A percentile compares a stretch with the other conserved stretches of the same genome.
These are phyloP conservation scores for Scutellaria minor DNA, from an alignment of 257 asterid species.

Conservation along the genomic window DNA sequence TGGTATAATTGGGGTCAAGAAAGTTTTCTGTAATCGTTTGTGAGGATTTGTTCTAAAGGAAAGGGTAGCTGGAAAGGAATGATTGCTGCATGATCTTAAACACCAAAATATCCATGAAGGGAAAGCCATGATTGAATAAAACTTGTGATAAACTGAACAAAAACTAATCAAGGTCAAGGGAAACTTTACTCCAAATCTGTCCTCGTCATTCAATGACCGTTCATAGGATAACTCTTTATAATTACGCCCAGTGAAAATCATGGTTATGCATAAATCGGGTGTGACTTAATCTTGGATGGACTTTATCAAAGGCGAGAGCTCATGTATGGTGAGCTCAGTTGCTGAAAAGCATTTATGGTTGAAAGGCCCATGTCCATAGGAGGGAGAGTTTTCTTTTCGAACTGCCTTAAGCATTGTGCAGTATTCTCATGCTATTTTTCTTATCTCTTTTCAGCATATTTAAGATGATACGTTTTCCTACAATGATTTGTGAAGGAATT, in stretches of 20 bases:
- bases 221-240: neutral
- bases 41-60: neutral
- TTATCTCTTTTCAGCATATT: neutral
- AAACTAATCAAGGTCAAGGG: neutral
- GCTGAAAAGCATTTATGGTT: neutral
- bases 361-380: neutral
- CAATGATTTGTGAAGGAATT: constrained; percentile 17
- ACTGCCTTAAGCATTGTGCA: neutral
- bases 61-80: neutral
- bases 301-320: neutral
- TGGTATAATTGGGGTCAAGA: neutral
- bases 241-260: neutral
- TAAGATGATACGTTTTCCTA: neutral
- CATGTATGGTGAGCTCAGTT: neutral
- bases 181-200: neutral
- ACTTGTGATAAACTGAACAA: constrained; percentile 11
- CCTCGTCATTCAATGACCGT: neutral
- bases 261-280: neutral
- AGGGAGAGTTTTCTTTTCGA: neutral
- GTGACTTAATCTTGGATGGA: neutral
- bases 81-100: neutral
- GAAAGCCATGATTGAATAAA: neutral
- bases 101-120: neutral
- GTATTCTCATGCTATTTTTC: constrained; percentile 1
- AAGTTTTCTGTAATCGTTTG: neutral